Evolutionary conservation across 345 rosid species (phyloP).

Genomic region (Salix viminalis): DNA sequence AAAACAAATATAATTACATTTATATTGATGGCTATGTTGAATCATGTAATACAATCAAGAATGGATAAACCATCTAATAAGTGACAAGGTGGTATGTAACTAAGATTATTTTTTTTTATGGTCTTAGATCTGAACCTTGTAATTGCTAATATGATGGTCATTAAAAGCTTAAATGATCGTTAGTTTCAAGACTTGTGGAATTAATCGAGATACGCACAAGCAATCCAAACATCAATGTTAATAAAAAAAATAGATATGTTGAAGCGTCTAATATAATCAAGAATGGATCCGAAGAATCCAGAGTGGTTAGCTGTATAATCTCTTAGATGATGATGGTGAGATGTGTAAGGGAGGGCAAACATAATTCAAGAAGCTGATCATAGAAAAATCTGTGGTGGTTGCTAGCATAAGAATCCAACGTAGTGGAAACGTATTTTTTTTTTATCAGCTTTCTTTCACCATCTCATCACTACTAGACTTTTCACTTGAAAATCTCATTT

Average conservation of each 20-base stretch:
- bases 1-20: too few species aligned
- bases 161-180: too few species aligned
- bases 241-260: not conserved
- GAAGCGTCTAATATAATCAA: not conserved
- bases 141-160: too few species aligned
- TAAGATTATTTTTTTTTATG: too few species aligned
- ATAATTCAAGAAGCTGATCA: not conserved
- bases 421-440: not conserved
- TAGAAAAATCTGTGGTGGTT: not conserved
- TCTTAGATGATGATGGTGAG: not conserved
- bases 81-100: too few species aligned
- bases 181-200: rapidly evolving
- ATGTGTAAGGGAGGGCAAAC: not conserved
- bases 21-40: not conserved
- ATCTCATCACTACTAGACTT: not conserved
- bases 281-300: not conserved
- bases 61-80: too few species aligned
- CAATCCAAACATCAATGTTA: too few species aligned
- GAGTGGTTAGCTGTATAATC: not conserved
- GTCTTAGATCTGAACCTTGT: too few species aligned
- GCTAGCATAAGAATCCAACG: not conserved
- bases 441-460: not conserved
- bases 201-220: too few species aligned
- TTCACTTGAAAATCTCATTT: not conserved
- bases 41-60: not conserved